These are phyloP conservation scores for Clausena lansium DNA, from an alignment of 345 rosid species.

Conservation along the genomic window DNA sequence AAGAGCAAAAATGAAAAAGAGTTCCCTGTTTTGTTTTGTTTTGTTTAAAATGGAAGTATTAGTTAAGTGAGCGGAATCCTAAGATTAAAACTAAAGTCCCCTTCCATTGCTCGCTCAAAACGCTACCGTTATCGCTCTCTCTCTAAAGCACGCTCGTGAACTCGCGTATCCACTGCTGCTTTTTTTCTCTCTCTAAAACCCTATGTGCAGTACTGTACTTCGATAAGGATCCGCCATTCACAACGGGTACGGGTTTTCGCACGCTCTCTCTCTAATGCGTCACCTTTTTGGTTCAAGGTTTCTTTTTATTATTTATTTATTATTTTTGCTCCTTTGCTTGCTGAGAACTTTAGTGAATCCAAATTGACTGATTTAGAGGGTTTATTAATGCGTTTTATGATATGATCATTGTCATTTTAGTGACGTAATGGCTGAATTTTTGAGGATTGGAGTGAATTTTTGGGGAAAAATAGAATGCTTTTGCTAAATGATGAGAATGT, in stretches of 20 bases:
- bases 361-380: background rate
- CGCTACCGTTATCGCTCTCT: background rate
- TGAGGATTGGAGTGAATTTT: background rate
- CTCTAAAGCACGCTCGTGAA: background rate
- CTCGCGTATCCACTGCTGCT: background rate
- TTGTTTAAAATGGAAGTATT: no score
- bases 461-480: background rate
- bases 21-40: background rate
- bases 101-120: background rate
- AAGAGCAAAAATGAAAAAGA: no score
- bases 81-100: background rate
- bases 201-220: background rate
- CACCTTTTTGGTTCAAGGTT: background rate
- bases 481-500: background rate
- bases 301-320: background rate
- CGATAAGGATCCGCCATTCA: background rate
- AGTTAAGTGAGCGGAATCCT: background rate
- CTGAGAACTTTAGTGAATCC: background rate
- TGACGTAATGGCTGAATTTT: background rate
- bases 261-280: background rate
- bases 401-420: background rate
- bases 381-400: background rate
- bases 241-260: background rate
- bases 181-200: constrained; percentile 7
- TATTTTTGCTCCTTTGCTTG: background rate